Percentiles rank a stretch among this genome's conserved stretches.
These are phyloP conservation scores for Saxophila tyrrhenica DNA, from an alignment of 495 filamentous ascomycete species.

Conservation along the genomic window DNA sequence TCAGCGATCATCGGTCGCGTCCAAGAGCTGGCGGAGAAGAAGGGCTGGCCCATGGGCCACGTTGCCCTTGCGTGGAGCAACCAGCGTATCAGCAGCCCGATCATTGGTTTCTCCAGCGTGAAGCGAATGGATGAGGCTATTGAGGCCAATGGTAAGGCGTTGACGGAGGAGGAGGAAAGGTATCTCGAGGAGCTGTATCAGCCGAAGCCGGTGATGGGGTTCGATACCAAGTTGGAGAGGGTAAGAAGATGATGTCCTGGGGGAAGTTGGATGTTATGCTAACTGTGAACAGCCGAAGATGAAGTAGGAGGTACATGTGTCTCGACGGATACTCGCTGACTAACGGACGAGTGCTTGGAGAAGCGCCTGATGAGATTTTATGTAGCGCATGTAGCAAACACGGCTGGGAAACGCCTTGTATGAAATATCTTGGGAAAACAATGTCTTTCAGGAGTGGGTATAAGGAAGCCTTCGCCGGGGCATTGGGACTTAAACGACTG, in stretches of 20 bases:
- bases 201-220: constrained; percentile 13
- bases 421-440: no score
- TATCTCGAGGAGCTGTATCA: constrained; percentile 22
- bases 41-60: constrained; percentile 8
- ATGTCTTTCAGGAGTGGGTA: no score
- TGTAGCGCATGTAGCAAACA: no score
- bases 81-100: constrained; percentile 16
- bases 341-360: no score
- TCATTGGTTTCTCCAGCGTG: constrained; percentile 28
- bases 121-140: constrained; percentile 30
- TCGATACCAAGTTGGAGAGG: neutral
- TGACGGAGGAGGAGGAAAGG: constrained; percentile 21
- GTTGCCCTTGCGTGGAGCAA: constrained; percentile 14
- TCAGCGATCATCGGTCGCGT: constrained; percentile 11
- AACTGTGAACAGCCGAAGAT: neutral
- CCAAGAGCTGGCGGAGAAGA: constrained; percentile 17
- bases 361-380: no score
- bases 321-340: neutral
- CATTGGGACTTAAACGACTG: no score
- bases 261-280: neutral
- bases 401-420: no score
- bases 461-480: no score
- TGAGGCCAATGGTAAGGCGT: constrained; percentile 21
- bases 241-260: neutral
- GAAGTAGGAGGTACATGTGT: neutral